A percentile compares a stretch with the other conserved stretches of the same genome.
phyloP scores from a whole-genome alignment of 163 green algal genomes.

The Chlorella variabilis region DNA sequence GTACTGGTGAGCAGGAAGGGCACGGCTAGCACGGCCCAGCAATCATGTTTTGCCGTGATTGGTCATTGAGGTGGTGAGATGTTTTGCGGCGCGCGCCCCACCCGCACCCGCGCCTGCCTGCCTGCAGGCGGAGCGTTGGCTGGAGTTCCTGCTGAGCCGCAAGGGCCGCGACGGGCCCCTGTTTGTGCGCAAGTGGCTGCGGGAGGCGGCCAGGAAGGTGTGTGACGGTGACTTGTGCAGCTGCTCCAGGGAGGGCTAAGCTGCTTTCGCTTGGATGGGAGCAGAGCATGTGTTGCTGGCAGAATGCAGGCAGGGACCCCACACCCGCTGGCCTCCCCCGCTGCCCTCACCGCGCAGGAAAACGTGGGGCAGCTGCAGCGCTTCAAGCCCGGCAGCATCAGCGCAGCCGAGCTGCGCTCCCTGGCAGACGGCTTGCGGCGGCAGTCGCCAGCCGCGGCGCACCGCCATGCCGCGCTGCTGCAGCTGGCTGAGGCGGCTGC shows the following conservation, averaged over 20 bases:
- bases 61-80: background rate
- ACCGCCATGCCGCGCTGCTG: slow-evolving; percentile 50
- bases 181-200: slow-evolving; percentile 70
- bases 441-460: slow-evolving; percentile 42
- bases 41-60: too few relatives aligned
- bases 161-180: slow-evolving; percentile 55
- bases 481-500: slow-evolving; percentile 61
- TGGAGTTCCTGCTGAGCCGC: slow-evolving; percentile 62
- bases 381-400: slow-evolving; percentile 40
- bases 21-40: too few relatives aligned
- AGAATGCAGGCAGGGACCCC: too few relatives aligned
- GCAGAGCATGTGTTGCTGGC: too few relatives aligned
- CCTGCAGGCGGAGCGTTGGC: slow-evolving; percentile 43
- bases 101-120: slow-evolving; percentile 29
- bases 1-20: background rate
- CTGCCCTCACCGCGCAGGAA: slow-evolving; percentile 11
- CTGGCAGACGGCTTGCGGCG: slow-evolving; percentile 51
- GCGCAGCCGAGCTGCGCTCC: slow-evolving; percentile 56
- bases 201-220: slow-evolving; percentile 67
- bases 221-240: too few relatives aligned
- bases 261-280: too few relatives aligned
- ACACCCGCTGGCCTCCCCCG: background rate
- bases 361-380: slow-evolving; percentile 2
- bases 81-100: slow-evolving; percentile 7
- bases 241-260: too few relatives aligned